Conservation (phyloP, 75 land plant species). For the Cunninghamia lanceolata region DNA sequence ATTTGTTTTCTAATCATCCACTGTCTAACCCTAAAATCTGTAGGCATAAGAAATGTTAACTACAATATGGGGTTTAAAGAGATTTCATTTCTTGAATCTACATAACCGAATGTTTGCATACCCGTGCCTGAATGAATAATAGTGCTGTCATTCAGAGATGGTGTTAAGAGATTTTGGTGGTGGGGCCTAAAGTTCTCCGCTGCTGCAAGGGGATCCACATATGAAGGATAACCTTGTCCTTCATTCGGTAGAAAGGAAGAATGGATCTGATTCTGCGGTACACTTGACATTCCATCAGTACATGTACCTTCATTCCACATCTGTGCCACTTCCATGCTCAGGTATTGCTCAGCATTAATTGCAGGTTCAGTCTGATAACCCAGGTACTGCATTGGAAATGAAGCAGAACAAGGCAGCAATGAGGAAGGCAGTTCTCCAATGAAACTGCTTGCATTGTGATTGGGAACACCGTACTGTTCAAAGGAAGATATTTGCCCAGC, state of each 20-base stretch:
- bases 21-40: too few species aligned
- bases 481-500: not conserved
- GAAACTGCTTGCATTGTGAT: not conserved
- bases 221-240: not conserved
- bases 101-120: not conserved
- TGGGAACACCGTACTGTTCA: not conserved
- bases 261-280: not conserved
- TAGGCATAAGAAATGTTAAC: too few species aligned
- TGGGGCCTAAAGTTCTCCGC: not conserved
- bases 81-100: too few species aligned
- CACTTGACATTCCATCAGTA: not conserved
- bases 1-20: too few species aligned
- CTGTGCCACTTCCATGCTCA: not conserved
- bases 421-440: constrained; percentile 13
- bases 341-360: not conserved
- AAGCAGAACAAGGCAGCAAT: constrained; percentile 27
- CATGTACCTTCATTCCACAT: not conserved
- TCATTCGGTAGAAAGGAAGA: not conserved
- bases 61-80: too few species aligned
- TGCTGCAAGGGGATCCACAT: not conserved
- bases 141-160: not conserved
- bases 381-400: not conserved
- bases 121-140: not conserved
- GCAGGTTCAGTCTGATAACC: not conserved
- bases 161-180: not conserved